Evolutionary conservation across 2,329 filamentous ascomycete species (phyloP).

Genomic region (Cercospora citrullina): DNA sequence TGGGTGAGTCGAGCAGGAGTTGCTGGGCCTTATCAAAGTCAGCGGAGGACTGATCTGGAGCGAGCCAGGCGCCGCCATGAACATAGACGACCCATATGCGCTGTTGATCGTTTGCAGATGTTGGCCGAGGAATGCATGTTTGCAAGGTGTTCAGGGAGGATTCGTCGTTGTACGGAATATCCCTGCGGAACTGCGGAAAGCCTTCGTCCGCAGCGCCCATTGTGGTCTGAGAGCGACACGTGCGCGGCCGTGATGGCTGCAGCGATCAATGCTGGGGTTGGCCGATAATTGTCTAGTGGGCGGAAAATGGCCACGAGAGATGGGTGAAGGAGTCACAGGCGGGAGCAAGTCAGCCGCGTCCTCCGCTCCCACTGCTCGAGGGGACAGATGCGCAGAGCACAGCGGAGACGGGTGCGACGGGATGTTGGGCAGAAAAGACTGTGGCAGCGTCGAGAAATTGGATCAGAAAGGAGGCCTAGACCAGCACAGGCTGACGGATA

Average conservation of each 20-base stretch:
- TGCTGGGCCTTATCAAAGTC: conserved; percentile 42
- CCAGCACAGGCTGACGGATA: not conserved
- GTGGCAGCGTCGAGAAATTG: not conserved
- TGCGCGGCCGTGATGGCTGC: not conserved
- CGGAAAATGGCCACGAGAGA: not conserved
- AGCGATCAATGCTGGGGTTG: not conserved
- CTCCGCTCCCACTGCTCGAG: not conserved
- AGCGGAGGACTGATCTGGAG: conserved; percentile 44
- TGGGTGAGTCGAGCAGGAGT: conserved; percentile 37
- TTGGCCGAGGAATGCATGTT: conserved; percentile 44
- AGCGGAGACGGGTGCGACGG: not conserved
- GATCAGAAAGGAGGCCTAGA: not conserved
- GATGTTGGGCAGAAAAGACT: not conserved
- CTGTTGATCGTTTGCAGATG: conserved; percentile 22
- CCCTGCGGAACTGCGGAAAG: conserved; percentile 28
- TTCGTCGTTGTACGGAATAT: conserved; percentile 35
- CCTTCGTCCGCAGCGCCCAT: conserved; percentile 28
- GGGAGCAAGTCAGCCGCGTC: not conserved
- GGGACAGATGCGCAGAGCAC: not conserved
- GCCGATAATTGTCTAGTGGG: not conserved
- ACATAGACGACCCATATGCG: conserved; percentile 44
- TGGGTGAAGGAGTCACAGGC: not conserved
- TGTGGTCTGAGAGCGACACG: not conserved
- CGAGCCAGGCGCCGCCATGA: conserved; percentile 54
- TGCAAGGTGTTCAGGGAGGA: conserved; percentile 46